A percentile compares a stretch with the other conserved stretches of the same genome.
These are phyloP conservation scores for Stachybotrys chartarum DNA, from an alignment of 2,329 filamentous ascomycete genomes.

Conservation along the genomic window DNA sequence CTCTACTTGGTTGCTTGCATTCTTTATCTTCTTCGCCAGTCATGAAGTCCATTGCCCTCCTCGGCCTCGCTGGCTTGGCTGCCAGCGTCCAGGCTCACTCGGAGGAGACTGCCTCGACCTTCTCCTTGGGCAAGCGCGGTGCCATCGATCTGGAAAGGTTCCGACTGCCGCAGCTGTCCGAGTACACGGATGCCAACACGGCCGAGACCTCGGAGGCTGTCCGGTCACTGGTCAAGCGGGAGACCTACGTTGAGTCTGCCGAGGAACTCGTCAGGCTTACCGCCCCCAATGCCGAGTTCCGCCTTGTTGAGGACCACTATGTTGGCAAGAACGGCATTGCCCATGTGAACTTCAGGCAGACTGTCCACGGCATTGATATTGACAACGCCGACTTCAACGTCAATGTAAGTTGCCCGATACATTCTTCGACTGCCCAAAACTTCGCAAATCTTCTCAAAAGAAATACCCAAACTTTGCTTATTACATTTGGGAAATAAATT, in stretches of 20 bases:
- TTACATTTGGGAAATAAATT: not conserved
- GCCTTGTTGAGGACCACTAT: slow-evolving; percentile 45
- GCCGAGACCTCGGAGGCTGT: slow-evolving; percentile 11
- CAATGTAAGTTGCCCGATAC: slow-evolving; percentile 35
- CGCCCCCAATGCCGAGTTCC: slow-evolving; percentile 34
- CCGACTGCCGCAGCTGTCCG: slow-evolving; percentile 19
- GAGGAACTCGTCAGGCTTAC: slow-evolving; percentile 32
- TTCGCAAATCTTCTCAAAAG: too few relatives aligned
- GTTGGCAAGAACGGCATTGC: slow-evolving; percentile 46
- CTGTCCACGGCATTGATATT: slow-evolving; percentile 48
- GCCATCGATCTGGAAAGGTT: slow-evolving; percentile 20
- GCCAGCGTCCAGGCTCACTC: slow-evolving; percentile 22
- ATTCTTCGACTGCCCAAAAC: too few relatives aligned
- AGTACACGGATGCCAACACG: slow-evolving; percentile 14
- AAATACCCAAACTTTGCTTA: too few relatives aligned
- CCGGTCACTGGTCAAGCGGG: slow-evolving; percentile 17
- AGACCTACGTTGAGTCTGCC: slow-evolving; percentile 34
- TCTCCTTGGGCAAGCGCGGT: slow-evolving; percentile 18
- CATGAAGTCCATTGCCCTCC: slow-evolving; percentile 25
- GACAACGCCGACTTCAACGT: slow-evolving; percentile 56
- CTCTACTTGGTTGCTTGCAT: not conserved
- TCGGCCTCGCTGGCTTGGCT: slow-evolving; percentile 25
- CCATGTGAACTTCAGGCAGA: slow-evolving; percentile 55
- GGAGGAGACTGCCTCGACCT: slow-evolving; percentile 13
- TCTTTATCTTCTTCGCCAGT: not conserved